A percentile compares a stretch with the other conserved stretches of the same genome.
These are phyloP conservation scores for Nepenthes mirabilis DNA, from an alignment of 148 eudicot genomes.

Conservation along the genomic window DNA sequence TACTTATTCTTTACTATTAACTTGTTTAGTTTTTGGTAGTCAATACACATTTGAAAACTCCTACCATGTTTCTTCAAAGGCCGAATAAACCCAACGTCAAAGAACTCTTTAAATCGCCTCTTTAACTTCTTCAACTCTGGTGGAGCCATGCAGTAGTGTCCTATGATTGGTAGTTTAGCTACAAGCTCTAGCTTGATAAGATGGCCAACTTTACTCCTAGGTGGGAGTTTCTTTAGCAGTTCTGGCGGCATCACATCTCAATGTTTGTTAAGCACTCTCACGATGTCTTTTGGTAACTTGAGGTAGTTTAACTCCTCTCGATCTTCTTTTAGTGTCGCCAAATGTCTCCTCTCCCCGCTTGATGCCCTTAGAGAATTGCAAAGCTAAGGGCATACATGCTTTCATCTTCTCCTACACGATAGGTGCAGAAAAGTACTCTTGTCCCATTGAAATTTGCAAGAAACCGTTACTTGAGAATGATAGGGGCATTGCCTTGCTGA, in stretches of 20 bases:
- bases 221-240: not conserved
- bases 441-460: not conserved
- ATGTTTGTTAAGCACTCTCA: not conserved
- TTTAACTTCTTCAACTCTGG: not conserved
- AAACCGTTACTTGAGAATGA: not conserved
- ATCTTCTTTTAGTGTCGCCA: not conserved
- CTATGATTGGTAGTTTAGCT: not conserved
- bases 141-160: not conserved
- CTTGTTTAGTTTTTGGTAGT: no score
- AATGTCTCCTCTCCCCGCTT: not conserved
- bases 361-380: not conserved
- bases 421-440: not conserved
- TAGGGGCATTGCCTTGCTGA: not conserved
- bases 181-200: not conserved
- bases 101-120: not conserved
- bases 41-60: no score
- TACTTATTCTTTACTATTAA: no score
- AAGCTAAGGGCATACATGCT: not conserved
- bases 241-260: not conserved
- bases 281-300: not conserved
- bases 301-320: not conserved
- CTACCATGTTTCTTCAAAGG: no score
- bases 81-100: not conserved
- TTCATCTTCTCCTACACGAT: not conserved
- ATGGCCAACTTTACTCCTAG: not conserved